These are phyloP conservation scores for Ziziphus jujuba DNA, from an alignment of 306 rosid genomes.

Conservation along the genomic window DNA sequence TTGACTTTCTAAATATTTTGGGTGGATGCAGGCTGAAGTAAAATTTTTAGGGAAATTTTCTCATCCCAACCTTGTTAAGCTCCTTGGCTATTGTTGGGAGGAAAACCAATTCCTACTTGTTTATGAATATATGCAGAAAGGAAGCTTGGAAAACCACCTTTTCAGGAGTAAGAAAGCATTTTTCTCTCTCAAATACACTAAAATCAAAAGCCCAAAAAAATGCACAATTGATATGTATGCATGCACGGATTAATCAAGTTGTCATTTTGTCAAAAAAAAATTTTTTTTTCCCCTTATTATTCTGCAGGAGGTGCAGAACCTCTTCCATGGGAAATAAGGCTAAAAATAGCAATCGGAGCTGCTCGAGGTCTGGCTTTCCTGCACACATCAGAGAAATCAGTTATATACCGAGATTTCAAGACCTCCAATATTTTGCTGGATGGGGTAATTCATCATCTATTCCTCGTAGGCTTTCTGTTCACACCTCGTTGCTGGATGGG, in stretches of 20 bases:
- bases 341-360: slow-evolving; percentile 81
- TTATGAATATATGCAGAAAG: slow-evolving; percentile 71
- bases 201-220: no score
- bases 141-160: slow-evolving; percentile 89
- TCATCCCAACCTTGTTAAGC: slow-evolving; percentile 79
- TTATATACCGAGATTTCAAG: slow-evolving; percentile 84
- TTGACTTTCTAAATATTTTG: neutral
- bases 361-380: slow-evolving; percentile 68
- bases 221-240: no score
- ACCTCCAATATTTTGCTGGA: slow-evolving; percentile 80
- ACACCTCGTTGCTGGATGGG: no score
- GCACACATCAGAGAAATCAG: slow-evolving; percentile 62
- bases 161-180: slow-evolving; percentile 52
- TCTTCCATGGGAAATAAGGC: slow-evolving; percentile 64
- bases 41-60: slow-evolving; percentile 70
- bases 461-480: neutral
- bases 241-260: no score
- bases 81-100: slow-evolving; percentile 79
- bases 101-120: slow-evolving; percentile 62
- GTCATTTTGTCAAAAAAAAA: neutral
- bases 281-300: no score
- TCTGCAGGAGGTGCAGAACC: slow-evolving; percentile 57
- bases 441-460: slow-evolving; percentile 29
- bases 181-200: no score
- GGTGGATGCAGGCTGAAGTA: slow-evolving; percentile 65